Evolutionary conservation across 2,329 filamentous ascomycete genomes (phyloP).

Genomic region (Exophiala calicioides): DNA sequence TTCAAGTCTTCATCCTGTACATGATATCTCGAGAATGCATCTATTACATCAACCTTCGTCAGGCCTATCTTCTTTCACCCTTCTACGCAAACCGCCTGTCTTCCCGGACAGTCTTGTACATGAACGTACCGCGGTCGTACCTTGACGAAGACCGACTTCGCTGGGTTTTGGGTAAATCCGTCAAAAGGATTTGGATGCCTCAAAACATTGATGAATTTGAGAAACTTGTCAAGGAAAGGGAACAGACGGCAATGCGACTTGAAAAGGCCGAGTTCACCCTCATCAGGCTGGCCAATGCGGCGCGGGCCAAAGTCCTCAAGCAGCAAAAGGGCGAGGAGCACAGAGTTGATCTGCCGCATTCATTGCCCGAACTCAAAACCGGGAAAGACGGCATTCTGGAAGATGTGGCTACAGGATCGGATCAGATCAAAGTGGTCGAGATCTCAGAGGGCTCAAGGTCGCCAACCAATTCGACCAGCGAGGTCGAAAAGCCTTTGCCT

Average conservation of each 20-base stretch:
- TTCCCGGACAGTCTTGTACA: constrained; percentile 83
- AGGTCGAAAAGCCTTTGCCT: constrained; percentile 11
- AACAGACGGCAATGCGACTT: constrained; percentile 73
- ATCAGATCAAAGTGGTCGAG: constrained; percentile 41
- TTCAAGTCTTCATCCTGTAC: constrained; percentile 75
- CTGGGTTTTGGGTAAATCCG: constrained; percentile 78
- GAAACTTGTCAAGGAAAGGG: constrained; percentile 74
- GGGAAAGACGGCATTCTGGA: constrained; percentile 48
- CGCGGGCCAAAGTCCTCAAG: constrained; percentile 60
- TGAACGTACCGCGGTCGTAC: constrained; percentile 76
- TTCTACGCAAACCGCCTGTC: constrained; percentile 82
- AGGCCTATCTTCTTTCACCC: constrained; percentile 86
- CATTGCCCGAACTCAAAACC: constrained; percentile 63
- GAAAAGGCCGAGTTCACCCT: constrained; percentile 83
- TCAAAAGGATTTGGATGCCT: constrained; percentile 79
- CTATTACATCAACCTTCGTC: constrained; percentile 85
- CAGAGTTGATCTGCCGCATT: constrained; percentile 55
- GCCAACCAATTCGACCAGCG: not conserved
- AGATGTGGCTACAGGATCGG: constrained; percentile 67
- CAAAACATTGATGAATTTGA: constrained; percentile 74
- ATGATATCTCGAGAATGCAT: constrained; percentile 83
- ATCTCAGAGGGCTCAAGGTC: constrained; percentile 1
- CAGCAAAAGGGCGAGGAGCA: constrained; percentile 48
- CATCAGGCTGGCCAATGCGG: constrained; percentile 73
- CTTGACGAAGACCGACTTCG: constrained; percentile 72